Percentiles rank a stretch among this genome's conserved stretches.
These are phyloP conservation scores for Blastocystis sp. DNA, from an alignment of 352 stramenopile genomes.

Conservation along the genomic window DNA sequence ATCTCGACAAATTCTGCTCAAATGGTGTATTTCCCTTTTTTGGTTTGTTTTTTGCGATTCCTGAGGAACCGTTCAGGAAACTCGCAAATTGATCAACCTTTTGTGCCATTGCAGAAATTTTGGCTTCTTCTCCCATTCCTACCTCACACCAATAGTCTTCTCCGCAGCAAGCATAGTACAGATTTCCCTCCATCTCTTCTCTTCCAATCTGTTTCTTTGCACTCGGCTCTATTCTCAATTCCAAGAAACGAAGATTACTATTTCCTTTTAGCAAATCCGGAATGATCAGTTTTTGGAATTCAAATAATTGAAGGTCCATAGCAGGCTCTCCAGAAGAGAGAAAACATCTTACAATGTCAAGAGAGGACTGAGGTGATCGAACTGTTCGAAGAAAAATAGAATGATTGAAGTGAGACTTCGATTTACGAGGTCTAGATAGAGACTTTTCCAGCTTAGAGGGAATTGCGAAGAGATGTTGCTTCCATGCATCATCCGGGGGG, in stretches of 20 bases:
- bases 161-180: background rate
- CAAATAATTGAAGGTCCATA: constrained; percentile 9
- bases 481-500: background rate
- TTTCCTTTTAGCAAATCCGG: background rate
- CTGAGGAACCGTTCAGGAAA: background rate
- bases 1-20: background rate
- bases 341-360: background rate
- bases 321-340: constrained; percentile 10
- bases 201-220: too few relatives aligned
- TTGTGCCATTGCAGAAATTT: background rate
- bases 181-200: background rate
- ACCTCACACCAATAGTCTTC: background rate
- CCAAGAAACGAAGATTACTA: background rate
- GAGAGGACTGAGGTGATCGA: background rate
- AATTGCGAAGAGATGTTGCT: background rate
- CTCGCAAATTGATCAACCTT: background rate
- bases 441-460: background rate
- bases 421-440: background rate
- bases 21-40: background rate
- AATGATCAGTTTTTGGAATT: background rate
- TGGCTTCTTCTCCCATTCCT: background rate
- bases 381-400: background rate
- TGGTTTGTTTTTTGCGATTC: background rate
- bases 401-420: background rate
- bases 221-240: background rate